phyloP scores from a whole-genome alignment of 352 stramenopile species.

The Globisporangium parvum region DNA sequence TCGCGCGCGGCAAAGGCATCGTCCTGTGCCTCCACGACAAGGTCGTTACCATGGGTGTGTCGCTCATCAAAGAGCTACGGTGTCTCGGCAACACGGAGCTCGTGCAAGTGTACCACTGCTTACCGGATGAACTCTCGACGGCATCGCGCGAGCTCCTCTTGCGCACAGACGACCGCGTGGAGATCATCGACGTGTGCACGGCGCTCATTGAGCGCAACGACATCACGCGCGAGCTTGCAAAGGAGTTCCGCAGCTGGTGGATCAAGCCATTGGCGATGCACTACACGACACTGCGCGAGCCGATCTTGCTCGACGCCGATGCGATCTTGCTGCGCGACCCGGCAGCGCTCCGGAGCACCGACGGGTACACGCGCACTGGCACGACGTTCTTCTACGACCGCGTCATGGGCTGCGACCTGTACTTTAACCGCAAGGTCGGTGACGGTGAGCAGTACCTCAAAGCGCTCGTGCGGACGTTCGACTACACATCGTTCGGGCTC shows the following conservation, averaged over 20 bases:
- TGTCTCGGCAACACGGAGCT: slow-evolving; percentile 39
- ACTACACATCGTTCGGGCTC: slow-evolving; percentile 43
- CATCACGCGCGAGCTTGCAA: slow-evolving; percentile 6
- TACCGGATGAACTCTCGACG: slow-evolving; percentile 30
- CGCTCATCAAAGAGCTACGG: slow-evolving; percentile 43
- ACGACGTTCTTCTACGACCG: slow-evolving; percentile 72
- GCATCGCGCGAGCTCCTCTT: slow-evolving; percentile 26
- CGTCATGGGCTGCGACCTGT: slow-evolving; percentile 34
- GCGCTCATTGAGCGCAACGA: slow-evolving; percentile 9
- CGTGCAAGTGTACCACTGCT: slow-evolving; percentile 55
- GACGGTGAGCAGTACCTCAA: slow-evolving; percentile 34
- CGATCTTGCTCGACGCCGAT: slow-evolving; percentile 46
- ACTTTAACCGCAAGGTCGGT: slow-evolving; percentile 39
- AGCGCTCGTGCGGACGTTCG: slow-evolving; percentile 43
- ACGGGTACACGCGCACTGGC: slow-evolving; percentile 34
- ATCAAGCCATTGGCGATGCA: slow-evolving; percentile 55
- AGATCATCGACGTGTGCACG: slow-evolving; percentile 44
- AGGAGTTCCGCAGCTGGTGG: slow-evolving; percentile 51
- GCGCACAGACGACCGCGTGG: slow-evolving; percentile 25
- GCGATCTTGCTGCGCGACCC: slow-evolving; percentile 45
- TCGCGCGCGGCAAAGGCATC: slow-evolving; percentile 17
- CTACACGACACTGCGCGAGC: slow-evolving; percentile 39
- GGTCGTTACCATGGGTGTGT: slow-evolving; percentile 35
- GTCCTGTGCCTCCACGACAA: slow-evolving; percentile 37
- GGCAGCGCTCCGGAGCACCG: slow-evolving; percentile 24